Evolutionary conservation across 2,329 filamentous ascomycete genomes (phyloP).

Genomic region (Epichloe baconii): DNA sequence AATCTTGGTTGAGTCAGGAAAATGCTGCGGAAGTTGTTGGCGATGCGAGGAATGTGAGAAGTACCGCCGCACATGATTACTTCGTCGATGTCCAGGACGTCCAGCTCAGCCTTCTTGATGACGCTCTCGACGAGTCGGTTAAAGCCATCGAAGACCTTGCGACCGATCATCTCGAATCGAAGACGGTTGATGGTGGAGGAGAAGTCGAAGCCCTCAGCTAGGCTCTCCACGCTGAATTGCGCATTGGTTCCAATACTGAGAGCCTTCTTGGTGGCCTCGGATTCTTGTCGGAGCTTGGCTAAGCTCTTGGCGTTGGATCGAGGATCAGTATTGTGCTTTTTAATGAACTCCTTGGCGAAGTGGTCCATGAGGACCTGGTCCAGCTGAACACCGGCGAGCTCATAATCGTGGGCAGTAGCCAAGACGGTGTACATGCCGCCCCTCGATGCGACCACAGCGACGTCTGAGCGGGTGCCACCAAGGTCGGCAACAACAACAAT

Average conservation of each 20-base stretch:
- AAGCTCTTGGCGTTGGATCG: slow-evolving; percentile 67
- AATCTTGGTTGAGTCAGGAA: slow-evolving; percentile 70
- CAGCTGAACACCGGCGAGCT: slow-evolving; percentile 72
- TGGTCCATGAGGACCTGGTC: slow-evolving; percentile 90
- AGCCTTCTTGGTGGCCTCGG: slow-evolving; percentile 83
- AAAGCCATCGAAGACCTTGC: slow-evolving; percentile 81
- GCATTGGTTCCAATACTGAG: slow-evolving; percentile 80
- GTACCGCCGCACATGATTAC: slow-evolving; percentile 87
- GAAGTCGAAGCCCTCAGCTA: slow-evolving; percentile 84
- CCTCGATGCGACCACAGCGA: slow-evolving; percentile 78
- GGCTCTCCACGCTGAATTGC: slow-evolving; percentile 82
- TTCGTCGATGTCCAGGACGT: slow-evolving; percentile 87
- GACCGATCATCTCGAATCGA: slow-evolving; percentile 78
- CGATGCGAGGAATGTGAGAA: slow-evolving; percentile 87
- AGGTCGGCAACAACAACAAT: slow-evolving; percentile 83
- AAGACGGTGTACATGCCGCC: slow-evolving; percentile 94
- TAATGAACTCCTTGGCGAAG: slow-evolving; percentile 97
- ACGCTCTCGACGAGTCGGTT: slow-evolving; percentile 72
- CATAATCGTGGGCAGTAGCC: slow-evolving; percentile 89
- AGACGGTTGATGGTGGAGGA: slow-evolving; percentile 83
- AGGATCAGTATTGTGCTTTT: slow-evolving; percentile 88
- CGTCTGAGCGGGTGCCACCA: slow-evolving; percentile 83
- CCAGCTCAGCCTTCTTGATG: slow-evolving; percentile 83
- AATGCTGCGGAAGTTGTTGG: slow-evolving; percentile 60
- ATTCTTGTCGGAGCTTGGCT: slow-evolving; percentile 85